Conservation (phyloP, 495 filamentous ascomycete species). For the Margaritispora aquatica region DNA sequence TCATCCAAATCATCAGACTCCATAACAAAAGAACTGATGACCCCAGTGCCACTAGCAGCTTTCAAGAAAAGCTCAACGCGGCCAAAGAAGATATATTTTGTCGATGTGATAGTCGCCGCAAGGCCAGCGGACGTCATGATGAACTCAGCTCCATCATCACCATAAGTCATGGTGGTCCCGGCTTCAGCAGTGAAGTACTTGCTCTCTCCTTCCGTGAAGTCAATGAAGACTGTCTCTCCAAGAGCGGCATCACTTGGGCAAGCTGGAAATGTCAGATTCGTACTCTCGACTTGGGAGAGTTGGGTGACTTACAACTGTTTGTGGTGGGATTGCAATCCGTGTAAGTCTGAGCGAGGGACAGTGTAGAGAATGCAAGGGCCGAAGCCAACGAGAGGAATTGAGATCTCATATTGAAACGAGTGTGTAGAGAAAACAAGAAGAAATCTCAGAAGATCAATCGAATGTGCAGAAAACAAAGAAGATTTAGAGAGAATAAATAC, state of each 20-base stretch:
- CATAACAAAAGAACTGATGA: conserved; percentile 81
- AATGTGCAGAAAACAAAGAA: not conserved
- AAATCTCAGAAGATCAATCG: not conserved
- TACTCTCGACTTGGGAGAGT: not conserved
- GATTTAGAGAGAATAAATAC: not conserved
- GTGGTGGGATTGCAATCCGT: conserved; percentile 5
- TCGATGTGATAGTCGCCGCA: conserved; percentile 60
- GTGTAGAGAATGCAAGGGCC: not conserved
- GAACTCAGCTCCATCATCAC: conserved; percentile 11
- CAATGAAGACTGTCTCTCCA: conserved; percentile 11
- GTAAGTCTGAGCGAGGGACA: not conserved
- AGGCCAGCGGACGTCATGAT: conserved; percentile 1
- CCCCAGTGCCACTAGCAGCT: conserved; percentile 63
- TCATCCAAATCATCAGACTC: conserved; percentile 91
- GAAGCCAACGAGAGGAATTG: conserved; percentile 3
- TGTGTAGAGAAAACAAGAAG: not conserved
- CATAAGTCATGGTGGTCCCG: conserved; percentile 12
- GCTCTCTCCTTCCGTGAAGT: conserved; percentile 15
- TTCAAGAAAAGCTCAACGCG: conserved; percentile 67
- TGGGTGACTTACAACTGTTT: not conserved
- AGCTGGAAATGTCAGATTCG: conserved; percentile 1
- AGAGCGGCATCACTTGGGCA: conserved; percentile 16
- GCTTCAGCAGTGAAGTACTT: not conserved
- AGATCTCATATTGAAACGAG: not conserved
- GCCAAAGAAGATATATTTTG: conserved; percentile 76